Percentiles rank a stretch among this genome's conserved stretches.
Evolutionary conservation across 139 green algal genomes (phyloP).

Genomic region (Volvox reticuliferus): DNA sequence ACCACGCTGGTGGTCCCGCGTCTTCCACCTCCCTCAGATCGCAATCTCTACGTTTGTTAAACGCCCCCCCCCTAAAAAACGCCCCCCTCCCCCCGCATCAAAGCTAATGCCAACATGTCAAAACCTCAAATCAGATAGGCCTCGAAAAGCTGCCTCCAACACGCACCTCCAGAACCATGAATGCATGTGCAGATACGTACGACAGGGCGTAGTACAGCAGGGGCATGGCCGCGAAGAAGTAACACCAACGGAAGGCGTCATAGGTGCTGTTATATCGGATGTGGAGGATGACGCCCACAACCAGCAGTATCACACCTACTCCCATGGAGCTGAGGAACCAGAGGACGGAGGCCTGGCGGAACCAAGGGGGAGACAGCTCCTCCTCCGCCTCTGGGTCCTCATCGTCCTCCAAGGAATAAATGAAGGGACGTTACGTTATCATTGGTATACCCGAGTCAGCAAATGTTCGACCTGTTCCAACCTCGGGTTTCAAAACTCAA

Average conservation of each 20-base stretch:
- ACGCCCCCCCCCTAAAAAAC: background rate
- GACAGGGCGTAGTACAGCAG: conserved; percentile 33
- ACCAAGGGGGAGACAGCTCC: background rate
- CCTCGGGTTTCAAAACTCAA: background rate
- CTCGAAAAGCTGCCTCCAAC: too few relatives aligned
- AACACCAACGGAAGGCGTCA: conserved; percentile 54
- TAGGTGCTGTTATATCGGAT: background rate
- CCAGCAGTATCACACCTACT: background rate
- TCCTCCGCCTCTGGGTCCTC: background rate
- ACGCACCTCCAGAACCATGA: conserved; percentile 16
- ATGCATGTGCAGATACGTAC: background rate
- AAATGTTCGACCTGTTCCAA: background rate
- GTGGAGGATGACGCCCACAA: conserved; percentile 20
- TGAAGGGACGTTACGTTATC: background rate
- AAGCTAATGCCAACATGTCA: too few relatives aligned
- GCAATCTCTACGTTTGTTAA: background rate
- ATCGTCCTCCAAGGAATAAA: background rate
- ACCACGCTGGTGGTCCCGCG: background rate
- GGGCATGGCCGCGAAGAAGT: conserved; percentile 38
- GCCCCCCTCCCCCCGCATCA: too few relatives aligned
- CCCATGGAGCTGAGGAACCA: background rate
- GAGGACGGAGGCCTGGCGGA: background rate
- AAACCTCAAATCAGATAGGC: too few relatives aligned
- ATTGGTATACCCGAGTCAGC: background rate
- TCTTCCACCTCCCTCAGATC: background rate